Evolutionary conservation across 83 land plant genomes (phyloP), one percentile per base, ranked within the genome.

Genomic region (Diphasiastrum complanatum): DNA sequence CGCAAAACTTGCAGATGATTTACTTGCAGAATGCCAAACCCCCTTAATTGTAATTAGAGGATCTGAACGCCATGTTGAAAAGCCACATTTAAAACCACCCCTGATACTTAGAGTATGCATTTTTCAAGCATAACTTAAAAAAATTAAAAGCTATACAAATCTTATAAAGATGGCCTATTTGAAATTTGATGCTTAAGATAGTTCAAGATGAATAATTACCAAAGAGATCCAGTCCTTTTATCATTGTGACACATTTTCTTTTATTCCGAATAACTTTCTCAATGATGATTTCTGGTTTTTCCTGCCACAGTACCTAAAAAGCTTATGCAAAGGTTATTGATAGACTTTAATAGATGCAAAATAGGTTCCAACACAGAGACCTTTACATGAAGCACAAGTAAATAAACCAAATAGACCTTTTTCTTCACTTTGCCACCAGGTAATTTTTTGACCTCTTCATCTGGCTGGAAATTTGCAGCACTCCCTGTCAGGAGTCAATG

Each of bases 341-440:
- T n/a, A n/a, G n/a, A n/a, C n/a, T n/a, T n/a, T n/a, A n/a, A n/a
- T n/a, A n/a, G n/a, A n/a, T n/a, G n/a, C n/a, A n/a, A n/a, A n/a
- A 8, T 8, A 40, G 43, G 22, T 8, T 6, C 52, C 59, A 55
- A 55, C 31, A 32, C 4, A 5, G 41, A 14, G 29, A 55, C 52
- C 22, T 50, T 14, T 8, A 8, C 16, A 16, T 8, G 6, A 8
- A 28, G 59, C 36, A 23, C 59, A 18, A 4, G 26, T 4, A 28
- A 37, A 61, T 31, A 48, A 18, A 68, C 67, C 46, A 29, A 35
- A 63, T 24, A 63, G 8, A 84, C 99, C 83, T 95, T 95, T 72
- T 86, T 95, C 67, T 95, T 95, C 56, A 86, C 76, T 75, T 90
- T 95, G 19, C 99, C 99, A 68, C 99, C 99, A 49, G 99, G 99